A percentile compares a stretch with the other conserved stretches of the same genome.
phyloP scores from a whole-genome alignment of 345 rosid genomes.

The Diplotaxis tenuifolia region DNA sequence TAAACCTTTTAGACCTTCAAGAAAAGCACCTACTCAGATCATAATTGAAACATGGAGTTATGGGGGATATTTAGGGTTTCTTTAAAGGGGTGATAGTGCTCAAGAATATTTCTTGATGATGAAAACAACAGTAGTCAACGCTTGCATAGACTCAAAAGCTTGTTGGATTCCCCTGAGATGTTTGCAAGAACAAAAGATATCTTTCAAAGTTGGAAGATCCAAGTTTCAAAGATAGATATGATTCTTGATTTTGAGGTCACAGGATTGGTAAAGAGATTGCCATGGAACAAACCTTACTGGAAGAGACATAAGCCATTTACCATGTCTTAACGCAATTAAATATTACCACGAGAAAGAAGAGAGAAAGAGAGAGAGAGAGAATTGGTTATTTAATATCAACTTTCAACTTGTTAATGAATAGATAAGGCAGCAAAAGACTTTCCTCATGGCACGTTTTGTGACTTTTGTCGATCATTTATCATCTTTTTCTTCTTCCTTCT shows the following conservation, averaged over 20 bases:
- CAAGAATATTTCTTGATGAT: slow-evolving; percentile 21
- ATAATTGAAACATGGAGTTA: not conserved
- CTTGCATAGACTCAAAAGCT: slow-evolving; percentile 17
- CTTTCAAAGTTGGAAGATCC: not conserved
- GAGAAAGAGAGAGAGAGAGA: not conserved
- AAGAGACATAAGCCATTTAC: slow-evolving; percentile 17
- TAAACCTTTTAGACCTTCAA: not conserved
- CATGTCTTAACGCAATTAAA: slow-evolving; percentile 2
- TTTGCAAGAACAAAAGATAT: not conserved
- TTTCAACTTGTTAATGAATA: not conserved
- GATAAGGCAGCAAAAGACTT: no score
- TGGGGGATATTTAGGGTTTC: not conserved
- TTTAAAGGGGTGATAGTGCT: slow-evolving; percentile 11
- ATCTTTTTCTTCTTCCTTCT: no score
- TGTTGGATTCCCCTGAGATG: not conserved
- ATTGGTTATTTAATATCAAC: slow-evolving; percentile 26
- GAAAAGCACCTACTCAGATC: not conserved
- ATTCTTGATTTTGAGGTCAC: not conserved
- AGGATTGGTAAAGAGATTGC: not conserved
- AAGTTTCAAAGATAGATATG: not conserved
- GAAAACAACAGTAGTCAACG: slow-evolving; percentile 21
- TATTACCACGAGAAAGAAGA: not conserved
- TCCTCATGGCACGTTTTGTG: no score
- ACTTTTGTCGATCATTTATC: no score
- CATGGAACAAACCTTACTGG: not conserved